A percentile compares a stretch with the other conserved stretches of the same genome.
These are phyloP conservation scores for Pholiota conissans DNA, from an alignment of 768 basidiomycete genomes.

Conservation along the genomic window DNA sequence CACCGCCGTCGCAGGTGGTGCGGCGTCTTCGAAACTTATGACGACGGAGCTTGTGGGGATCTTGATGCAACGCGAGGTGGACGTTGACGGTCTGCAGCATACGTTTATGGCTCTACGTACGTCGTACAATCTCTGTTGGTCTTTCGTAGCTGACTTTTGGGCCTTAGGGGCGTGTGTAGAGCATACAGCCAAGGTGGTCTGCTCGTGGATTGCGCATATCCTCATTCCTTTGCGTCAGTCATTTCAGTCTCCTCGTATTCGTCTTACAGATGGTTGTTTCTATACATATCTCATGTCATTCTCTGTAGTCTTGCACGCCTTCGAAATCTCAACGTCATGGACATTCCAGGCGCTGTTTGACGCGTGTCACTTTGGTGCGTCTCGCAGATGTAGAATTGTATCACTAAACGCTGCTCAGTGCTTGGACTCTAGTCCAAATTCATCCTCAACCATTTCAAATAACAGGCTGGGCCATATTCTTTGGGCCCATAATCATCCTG, in stretches of 20 bases:
- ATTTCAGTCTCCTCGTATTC: neutral
- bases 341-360: conserved; percentile 12
- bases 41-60: neutral
- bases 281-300: neutral
- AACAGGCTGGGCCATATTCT: conserved; percentile 38
- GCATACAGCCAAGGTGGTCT: neutral
- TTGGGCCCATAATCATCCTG: conserved; percentile 40
- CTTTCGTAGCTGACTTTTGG: neutral
- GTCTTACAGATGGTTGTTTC: too few species aligned
- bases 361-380: conserved; percentile 17
- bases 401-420: neutral
- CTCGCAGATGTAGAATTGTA: too few species aligned
- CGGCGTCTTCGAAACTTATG: neutral
- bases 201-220: conserved; percentile 2
- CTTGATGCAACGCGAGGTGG: neutral
- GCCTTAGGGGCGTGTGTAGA: neutral
- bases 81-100: neutral
- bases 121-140: neutral
- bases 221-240: neutral
- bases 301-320: neutral
- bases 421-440: conserved; percentile 11
- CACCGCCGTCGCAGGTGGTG: neutral
- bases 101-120: neutral
- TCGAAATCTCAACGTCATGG: conserved; percentile 9
- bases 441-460: conserved; percentile 37